Evolutionary conservation across 306 rosid genomes (phyloP).

Genomic region (Quercus alba): DNA sequence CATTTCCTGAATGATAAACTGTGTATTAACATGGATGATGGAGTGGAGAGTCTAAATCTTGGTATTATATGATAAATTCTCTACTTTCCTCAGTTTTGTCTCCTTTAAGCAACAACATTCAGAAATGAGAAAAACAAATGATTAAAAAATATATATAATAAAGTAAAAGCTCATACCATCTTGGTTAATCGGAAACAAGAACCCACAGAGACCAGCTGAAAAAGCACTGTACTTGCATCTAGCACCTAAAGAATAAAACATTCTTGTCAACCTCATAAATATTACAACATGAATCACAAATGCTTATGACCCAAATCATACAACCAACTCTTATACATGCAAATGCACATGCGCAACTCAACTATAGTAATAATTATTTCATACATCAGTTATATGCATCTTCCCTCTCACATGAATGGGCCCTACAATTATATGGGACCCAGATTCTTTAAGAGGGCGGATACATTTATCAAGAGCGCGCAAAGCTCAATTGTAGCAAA

Average conservation of each 20-base stretch:
- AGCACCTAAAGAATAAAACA: conserved; percentile 14
- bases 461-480: too few relatives aligned
- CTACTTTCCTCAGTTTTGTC: neutral
- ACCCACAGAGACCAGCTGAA: conserved; percentile 1
- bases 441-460: too few relatives aligned
- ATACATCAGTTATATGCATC: too few relatives aligned
- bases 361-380: neutral
- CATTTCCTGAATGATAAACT: neutral
- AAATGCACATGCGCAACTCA: neutral
- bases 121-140: neutral
- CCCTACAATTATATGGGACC: too few relatives aligned
- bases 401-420: too few relatives aligned
- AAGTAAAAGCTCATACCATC: conserved; percentile 5
- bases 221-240: neutral
- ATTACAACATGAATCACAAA: neutral
- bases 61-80: too few relatives aligned
- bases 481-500: too few relatives aligned
- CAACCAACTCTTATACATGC: neutral
- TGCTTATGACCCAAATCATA: neutral
- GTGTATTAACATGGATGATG: neutral
- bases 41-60: neutral
- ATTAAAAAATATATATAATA: neutral
- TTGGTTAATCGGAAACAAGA: conserved; percentile 4
- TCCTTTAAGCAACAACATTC: neutral
- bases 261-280: neutral